Conservation (phyloP, 805 yeast genomes). For the Metschnikowia orientalis region DNA sequence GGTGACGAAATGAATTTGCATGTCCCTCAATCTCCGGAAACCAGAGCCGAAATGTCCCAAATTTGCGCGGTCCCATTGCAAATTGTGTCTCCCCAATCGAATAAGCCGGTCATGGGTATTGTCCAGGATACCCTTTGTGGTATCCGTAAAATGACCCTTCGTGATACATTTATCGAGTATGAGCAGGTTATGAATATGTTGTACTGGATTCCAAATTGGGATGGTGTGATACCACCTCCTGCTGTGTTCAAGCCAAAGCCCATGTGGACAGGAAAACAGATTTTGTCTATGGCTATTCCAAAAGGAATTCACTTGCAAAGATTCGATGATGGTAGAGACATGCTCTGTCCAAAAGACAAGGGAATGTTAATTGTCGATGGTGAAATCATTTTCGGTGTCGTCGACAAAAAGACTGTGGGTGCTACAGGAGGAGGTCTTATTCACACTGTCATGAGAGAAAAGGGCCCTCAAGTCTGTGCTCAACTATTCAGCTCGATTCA, state of each 20-base stretch:
- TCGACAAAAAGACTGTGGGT: slow-evolving; percentile 97
- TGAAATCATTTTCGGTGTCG: slow-evolving; percentile 95
- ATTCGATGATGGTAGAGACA: slow-evolving; percentile 83
- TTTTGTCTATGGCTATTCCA: slow-evolving; percentile 89
- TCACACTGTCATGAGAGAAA: slow-evolving; percentile 96
- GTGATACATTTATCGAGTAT: slow-evolving; percentile 83
- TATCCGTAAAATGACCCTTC: slow-evolving; percentile 87
- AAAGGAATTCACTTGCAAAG: slow-evolving; percentile 93
- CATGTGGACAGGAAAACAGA: slow-evolving; percentile 95
- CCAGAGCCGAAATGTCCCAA: slow-evolving; percentile 92
- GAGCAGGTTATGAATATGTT: slow-evolving; percentile 95
- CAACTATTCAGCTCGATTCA: slow-evolving; percentile 88
- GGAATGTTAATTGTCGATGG: slow-evolving; percentile 97
- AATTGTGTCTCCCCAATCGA: slow-evolving; percentile 96
- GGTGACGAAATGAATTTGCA: slow-evolving; percentile 99
- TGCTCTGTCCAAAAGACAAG: slow-evolving; percentile 81
- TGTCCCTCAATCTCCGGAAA: slow-evolving; percentile 97
- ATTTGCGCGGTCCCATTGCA: slow-evolving; percentile 96
- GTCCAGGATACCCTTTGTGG: slow-evolving; percentile 99
- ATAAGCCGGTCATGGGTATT: slow-evolving; percentile 99
- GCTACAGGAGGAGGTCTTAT: slow-evolving; percentile 97
- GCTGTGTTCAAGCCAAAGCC: slow-evolving; percentile 93
- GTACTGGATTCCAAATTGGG: slow-evolving; percentile 99
- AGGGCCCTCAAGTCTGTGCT: slow-evolving; percentile 89
- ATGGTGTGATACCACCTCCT: slow-evolving; percentile 95